These are phyloP conservation scores for Cryptococcus sp. DNA, from an alignment of 1,284 basidiomycete genomes.

Conservation along the genomic window DNA sequence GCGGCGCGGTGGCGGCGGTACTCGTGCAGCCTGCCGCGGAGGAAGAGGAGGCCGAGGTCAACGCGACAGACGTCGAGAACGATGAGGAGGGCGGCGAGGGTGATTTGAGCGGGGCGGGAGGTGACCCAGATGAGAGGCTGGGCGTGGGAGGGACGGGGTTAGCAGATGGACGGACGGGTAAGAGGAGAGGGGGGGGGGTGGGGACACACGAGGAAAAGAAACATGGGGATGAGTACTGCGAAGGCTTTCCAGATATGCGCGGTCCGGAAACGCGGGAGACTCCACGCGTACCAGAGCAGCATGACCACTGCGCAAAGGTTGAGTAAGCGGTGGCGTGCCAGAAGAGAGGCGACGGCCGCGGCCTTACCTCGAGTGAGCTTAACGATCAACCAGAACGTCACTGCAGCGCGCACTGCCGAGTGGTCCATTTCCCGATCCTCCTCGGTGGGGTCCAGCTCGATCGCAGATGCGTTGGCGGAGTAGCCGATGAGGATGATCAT, in stretches of 20 bases:
- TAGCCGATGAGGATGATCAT: constrained; percentile 48
- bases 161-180: not conserved
- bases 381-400: constrained; percentile 41
- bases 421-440: constrained; percentile 18
- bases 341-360: not conserved
- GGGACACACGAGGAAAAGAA: constrained; percentile 38
- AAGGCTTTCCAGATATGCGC: constrained; percentile 29
- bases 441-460: constrained; percentile 31
- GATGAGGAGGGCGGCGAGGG: constrained; percentile 29
- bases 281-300: constrained; percentile 36
- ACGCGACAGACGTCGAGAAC: constrained; percentile 26
- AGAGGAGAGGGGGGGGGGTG: not conserved
- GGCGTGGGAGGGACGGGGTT: not conserved
- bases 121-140: constrained; percentile 39
- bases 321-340: not conserved
- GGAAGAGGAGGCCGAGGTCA: constrained; percentile 14
- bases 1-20: not conserved
- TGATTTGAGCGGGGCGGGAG: constrained; percentile 27
- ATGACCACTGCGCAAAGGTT: constrained; percentile 15
- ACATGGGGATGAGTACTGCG: constrained; percentile 39
- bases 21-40: not conserved
- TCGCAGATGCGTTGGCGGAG: constrained; percentile 48
- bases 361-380: constrained; percentile 28
- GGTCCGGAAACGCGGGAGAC: constrained; percentile 41
- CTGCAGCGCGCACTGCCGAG: constrained; percentile 31